Conservation (phyloP, 2,329 filamentous ascomycete species). For the Grosmannia huntii region DNA sequence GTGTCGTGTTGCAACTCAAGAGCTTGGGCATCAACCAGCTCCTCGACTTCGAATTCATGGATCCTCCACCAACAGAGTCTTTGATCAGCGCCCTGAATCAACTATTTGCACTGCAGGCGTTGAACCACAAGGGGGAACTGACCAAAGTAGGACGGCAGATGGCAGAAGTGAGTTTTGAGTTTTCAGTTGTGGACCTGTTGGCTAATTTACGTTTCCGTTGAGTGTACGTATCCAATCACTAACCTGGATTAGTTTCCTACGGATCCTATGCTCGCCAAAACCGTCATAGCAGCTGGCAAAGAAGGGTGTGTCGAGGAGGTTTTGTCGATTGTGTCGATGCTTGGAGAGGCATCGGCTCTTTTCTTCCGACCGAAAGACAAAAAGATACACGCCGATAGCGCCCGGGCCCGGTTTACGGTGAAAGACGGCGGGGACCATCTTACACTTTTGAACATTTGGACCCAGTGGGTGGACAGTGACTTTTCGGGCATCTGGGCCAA, state of each 20-base stretch:
- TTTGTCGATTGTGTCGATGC: slow-evolving; percentile 85
- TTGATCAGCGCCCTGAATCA: slow-evolving; percentile 82
- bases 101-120: slow-evolving; percentile 76
- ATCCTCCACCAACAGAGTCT: slow-evolving; percentile 78
- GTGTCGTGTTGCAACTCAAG: slow-evolving; percentile 75
- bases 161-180: slow-evolving; percentile 47
- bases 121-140: slow-evolving; percentile 79
- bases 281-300: slow-evolving; percentile 76
- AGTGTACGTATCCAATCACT: neutral
- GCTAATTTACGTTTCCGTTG: neutral
- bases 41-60: slow-evolving; percentile 92
- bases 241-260: slow-evolving; percentile 10
- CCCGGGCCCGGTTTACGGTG: slow-evolving; percentile 75
- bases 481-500: slow-evolving; percentile 78
- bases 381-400: slow-evolving; percentile 89
- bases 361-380: slow-evolving; percentile 97
- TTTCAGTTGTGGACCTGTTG: neutral
- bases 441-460: slow-evolving; percentile 84
- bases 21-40: slow-evolving; percentile 85
- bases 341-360: slow-evolving; percentile 74
- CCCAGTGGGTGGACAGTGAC: slow-evolving; percentile 88
- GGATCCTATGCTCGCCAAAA: slow-evolving; percentile 82
- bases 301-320: slow-evolving; percentile 92
- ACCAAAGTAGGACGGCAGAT: slow-evolving; percentile 89
- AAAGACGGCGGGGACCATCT: slow-evolving; percentile 86